Percentiles rank a stretch among this genome's conserved stretches.
These are phyloP conservation scores for Colletotrichum abscissum DNA, from an alignment of 2,329 filamentous ascomycete species.

Conservation along the genomic window DNA sequence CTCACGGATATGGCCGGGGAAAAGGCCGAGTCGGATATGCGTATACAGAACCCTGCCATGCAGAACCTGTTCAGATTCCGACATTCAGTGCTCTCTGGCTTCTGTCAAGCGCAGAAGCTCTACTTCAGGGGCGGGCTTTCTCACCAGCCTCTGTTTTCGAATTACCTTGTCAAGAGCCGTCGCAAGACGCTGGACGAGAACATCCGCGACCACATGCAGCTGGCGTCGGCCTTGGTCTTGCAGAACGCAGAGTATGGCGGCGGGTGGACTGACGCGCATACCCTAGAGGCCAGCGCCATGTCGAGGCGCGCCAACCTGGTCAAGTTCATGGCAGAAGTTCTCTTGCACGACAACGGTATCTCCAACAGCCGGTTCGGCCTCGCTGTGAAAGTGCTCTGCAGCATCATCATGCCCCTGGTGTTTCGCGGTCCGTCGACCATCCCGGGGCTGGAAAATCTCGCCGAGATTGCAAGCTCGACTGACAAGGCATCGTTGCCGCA, in stretches of 20 bases:
- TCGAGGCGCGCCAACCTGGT: slow-evolving; percentile 8
- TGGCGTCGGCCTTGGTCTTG: neutral
- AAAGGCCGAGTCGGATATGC: neutral
- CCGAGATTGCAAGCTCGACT: neutral
- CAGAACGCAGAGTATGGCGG: neutral
- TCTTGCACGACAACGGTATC: slow-evolving; percentile 26
- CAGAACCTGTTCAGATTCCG: neutral
- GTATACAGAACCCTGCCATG: neutral
- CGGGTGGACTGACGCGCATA: slow-evolving; percentile 18
- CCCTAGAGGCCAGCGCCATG: neutral
- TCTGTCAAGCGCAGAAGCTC: slow-evolving; percentile 5
- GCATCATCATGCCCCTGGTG: slow-evolving; percentile 13
- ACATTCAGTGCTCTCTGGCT: neutral
- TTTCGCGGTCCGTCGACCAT: slow-evolving; percentile 1
- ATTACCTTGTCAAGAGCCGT: neutral
- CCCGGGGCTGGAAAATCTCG: slow-evolving; percentile 5
- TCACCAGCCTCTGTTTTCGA: slow-evolving; percentile 24
- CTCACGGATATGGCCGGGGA: slow-evolving; percentile 13
- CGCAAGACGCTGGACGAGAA: neutral
- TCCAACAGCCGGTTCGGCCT: slow-evolving; percentile 13
- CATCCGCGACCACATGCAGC: neutral
- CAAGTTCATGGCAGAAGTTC: slow-evolving; percentile 20
- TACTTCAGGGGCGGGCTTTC: slow-evolving; percentile 26
- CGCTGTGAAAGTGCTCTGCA: neutral
- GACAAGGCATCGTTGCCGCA: neutral